phyloP scores from a whole-genome alignment of 2,329 filamentous ascomycete genomes.

The Ophiocordyceps australis region DNA sequence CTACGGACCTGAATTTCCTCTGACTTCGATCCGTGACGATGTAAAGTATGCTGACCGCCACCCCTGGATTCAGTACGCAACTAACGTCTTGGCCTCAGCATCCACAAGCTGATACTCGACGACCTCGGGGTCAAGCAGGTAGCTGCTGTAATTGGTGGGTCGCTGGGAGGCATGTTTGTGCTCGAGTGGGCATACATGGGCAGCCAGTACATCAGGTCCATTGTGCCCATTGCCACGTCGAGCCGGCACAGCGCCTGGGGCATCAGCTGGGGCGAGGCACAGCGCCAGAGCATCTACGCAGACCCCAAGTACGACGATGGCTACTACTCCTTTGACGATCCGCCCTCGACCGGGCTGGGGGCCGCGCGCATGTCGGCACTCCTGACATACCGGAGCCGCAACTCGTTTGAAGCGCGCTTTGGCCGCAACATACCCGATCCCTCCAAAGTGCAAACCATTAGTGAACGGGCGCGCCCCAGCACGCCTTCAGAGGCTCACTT shows the following conservation, averaged over 20 bases:
- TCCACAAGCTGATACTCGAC: constrained; percentile 66
- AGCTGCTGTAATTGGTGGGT: constrained; percentile 65
- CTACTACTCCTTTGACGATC: constrained; percentile 78
- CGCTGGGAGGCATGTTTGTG: constrained; percentile 81
- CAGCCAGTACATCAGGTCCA: constrained; percentile 61
- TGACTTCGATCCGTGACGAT: constrained; percentile 91
- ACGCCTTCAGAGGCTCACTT: constrained; percentile 58
- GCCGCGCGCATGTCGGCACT: constrained; percentile 94
- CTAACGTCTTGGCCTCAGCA: constrained; percentile 38
- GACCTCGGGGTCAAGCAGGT: constrained; percentile 65
- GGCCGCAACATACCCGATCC: constrained; percentile 84
- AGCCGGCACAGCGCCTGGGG: constrained; percentile 77
- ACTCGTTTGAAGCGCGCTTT: constrained; percentile 92
- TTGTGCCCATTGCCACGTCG: constrained; percentile 74
- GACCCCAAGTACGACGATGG: constrained; percentile 98
- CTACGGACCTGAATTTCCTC: constrained; percentile 90
- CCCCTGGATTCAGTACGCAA: too few relatives aligned
- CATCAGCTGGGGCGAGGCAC: constrained; percentile 80
- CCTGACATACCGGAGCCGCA: constrained; percentile 86
- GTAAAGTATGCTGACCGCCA: too few relatives aligned
- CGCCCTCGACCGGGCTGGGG: constrained; percentile 70
- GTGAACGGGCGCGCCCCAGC: constrained; percentile 39
- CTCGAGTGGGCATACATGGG: constrained; percentile 86
- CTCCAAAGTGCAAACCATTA: constrained; percentile 67
- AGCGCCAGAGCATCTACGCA: constrained; percentile 86